Base-by-base conservation (phyloP, 257 asterid genomes). In the Solanum ossicruentum region DNA sequence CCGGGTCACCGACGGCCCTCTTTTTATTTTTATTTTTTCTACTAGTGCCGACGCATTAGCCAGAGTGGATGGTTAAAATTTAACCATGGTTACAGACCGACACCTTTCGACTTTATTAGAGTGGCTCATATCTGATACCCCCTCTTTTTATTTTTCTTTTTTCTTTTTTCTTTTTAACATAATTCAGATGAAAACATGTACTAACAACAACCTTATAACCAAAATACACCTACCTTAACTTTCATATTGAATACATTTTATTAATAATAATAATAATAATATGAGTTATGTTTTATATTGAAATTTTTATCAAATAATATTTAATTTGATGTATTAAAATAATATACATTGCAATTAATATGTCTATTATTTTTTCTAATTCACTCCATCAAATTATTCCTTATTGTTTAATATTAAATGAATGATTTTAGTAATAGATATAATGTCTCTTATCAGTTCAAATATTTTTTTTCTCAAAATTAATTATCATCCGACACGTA, bases 1-100 rank as follows among this genome's bases (percentile, higher is more conserved):
- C 85, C 83, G 86, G 55, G 86, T 83, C 92, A 90, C 91, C 92
- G 92, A 90, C 49, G 75, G 36, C 36, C 8, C 2, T 16, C 60
- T 16, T 23, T 10, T 10, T 23, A 47, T 8, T 56, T 36, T 10
- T 56, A 10, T 51, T 26, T 7, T 8, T 84, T 83, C 82, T 75
- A 16, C 57, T 73, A 47, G 72, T 63, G 67, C 49, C 49, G 20
- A 20, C 83, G 70, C 15, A 28, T 36, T 12, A 84, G 75, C 85
- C 36, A 60, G 8, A 45, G 54, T 57, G 28, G 20, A 57, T 32
- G 88, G 85, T 47, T 84, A 57, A 12, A 28, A n/a, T 1, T 26
- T 80, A 89, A 84, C 85, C 3, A 82, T 85, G 81, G 89, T 88
- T 88, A 89, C 65, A 57, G 41, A 69, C 85, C 85, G 82, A 83